Percentiles rank a stretch among this genome's conserved stretches.
Conservation (phyloP, 305 asterid genomes). For the Petunia hybrid region DNA sequence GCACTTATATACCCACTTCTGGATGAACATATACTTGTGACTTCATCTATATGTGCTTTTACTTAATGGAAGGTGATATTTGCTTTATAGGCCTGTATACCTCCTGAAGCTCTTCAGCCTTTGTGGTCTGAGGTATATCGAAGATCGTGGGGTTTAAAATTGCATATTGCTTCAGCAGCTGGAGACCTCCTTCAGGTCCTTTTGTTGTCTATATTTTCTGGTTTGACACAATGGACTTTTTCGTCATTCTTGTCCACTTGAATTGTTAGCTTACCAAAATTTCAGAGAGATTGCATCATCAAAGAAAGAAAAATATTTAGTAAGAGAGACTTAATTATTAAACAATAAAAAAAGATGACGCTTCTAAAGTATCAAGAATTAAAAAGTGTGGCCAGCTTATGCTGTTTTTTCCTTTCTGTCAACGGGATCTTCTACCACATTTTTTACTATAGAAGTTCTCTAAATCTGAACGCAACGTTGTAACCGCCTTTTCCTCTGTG, state of each 20-base stretch:
- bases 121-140: slow-evolving; percentile 76
- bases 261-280: slow-evolving; percentile 9
- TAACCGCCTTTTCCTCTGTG: slow-evolving; percentile 25
- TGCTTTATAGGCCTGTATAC: slow-evolving; percentile 71
- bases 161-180: slow-evolving; percentile 62
- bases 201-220: slow-evolving; percentile 17
- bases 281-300: background rate
- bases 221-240: background rate
- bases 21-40: slow-evolving; percentile 16
- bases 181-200: slow-evolving; percentile 83
- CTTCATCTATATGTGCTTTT: slow-evolving; percentile 12
- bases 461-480: background rate
- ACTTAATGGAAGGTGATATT: slow-evolving; percentile 32
- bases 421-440: background rate
- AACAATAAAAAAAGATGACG: no score
- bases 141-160: slow-evolving; percentile 65
- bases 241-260: background rate
- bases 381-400: background rate
- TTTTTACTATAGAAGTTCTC: slow-evolving; percentile 4
- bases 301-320: background rate
- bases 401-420: background rate
- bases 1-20: slow-evolving; percentile 18
- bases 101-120: slow-evolving; percentile 70
- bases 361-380: slow-evolving; percentile 8
- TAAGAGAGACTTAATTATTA: background rate